Evolutionary conservation across 306 rosid genomes (phyloP), one percentile per base, ranked within the genome.

Genomic region (Vigna trinervia): DNA sequence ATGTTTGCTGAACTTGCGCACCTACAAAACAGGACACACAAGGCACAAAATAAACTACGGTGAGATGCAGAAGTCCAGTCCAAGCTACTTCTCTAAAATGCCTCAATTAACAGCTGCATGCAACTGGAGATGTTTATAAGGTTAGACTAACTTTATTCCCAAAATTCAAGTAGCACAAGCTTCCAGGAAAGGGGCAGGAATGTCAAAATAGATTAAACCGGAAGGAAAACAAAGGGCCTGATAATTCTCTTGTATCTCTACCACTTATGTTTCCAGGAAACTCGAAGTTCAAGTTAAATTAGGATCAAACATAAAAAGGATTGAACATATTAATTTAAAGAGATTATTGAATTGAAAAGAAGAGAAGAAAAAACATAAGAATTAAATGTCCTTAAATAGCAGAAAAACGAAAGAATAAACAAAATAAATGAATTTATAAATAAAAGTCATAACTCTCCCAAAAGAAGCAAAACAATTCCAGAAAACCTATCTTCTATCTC

Each of bases 1-100:
- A 72, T 94, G 98, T 77, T 94, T 94, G 84, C 98, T 94, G 92
- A 89, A 94, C 84, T 90, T 90, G 82, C 96, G 96, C 67, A 94
- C 98, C 98, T 94, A 88, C 77, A 86, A 75, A 75, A 80, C 54
- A 50, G 60, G 65, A 82, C 81, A 51, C 23, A 80, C 67, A 69
- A 66, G 54, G 43, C 4, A 20, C 28, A 5, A 65, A 54, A 69
- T 58, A 36, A 34, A 46, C 65, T 47, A 79, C 61, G 60, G 47
- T 23, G 52, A 64, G 71, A 53, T 54, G 65, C 48, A 15, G 52
- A 56, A 26, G 69, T 61, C 48, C 48, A 68, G 69, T 61, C 62
- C 39, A 68, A 38, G 60, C 12, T 56, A 83, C 22, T 69, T 58
- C 74, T 51, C 64, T 58, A 34, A 78, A 48, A 52, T 53, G 66